Evolutionary conservation across 306 rosid species (phyloP).

Genomic region (Cucumis melo): DNA sequence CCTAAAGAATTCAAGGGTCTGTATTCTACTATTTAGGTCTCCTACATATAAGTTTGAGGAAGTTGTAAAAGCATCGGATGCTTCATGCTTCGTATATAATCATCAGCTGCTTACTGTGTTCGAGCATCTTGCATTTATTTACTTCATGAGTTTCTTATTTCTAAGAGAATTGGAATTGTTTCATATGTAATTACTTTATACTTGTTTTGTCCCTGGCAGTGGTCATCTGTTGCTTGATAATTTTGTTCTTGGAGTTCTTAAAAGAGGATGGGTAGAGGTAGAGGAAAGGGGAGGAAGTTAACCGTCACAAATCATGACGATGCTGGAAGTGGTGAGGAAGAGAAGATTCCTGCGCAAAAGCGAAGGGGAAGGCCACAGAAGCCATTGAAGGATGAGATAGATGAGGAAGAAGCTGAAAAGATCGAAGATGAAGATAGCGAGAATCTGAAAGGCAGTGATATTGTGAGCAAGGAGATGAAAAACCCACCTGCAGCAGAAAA

Average conservation of each 20-base stretch:
- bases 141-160: background rate
- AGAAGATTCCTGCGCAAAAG: conserved; percentile 38
- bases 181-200: background rate
- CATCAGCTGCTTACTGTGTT: background rate
- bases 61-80: background rate
- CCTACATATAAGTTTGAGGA: background rate
- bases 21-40: background rate
- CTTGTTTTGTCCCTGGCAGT: conserved; percentile 20
- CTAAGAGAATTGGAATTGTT: background rate
- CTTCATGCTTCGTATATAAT: background rate
- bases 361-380: conserved; percentile 44
- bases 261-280: conserved; percentile 39
- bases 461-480: conserved; percentile 20
- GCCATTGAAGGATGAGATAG: conserved; percentile 35
- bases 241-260: conserved; percentile 17
- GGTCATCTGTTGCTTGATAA: conserved; percentile 33
- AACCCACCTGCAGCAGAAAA: conserved; percentile 23
- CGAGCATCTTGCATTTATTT: background rate
- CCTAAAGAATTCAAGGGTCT: background rate
- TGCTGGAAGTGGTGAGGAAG: conserved; percentile 39
- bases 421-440: conserved; percentile 28
- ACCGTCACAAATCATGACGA: conserved; percentile 31
- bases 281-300: conserved; percentile 40
- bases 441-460: conserved; percentile 14
- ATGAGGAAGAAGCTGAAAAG: conserved; percentile 28